Evolutionary conservation across 352 stramenopile genomes (phyloP).

Genomic region (Pythium myriotylum): DNA sequence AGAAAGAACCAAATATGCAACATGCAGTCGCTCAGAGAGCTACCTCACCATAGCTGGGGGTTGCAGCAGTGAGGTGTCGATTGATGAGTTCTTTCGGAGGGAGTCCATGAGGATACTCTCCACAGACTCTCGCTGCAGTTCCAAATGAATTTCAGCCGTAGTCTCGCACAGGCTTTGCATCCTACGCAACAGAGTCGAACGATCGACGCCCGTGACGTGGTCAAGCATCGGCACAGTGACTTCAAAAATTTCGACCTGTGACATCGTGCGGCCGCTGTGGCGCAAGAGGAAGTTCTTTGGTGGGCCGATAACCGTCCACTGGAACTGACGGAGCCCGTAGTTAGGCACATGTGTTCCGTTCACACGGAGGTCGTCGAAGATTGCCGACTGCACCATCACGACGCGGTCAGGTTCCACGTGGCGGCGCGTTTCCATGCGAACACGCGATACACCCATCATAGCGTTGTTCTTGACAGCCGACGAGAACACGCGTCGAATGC

Average conservation of each 20-base stretch:
- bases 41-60: neutral
- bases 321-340: conserved; percentile 21
- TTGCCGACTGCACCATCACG: conserved; percentile 19
- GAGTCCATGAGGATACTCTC: conserved; percentile 25
- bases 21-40: too few species aligned
- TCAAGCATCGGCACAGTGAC: conserved; percentile 20
- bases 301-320: conserved; percentile 21
- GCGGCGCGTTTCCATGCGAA: conserved; percentile 22
- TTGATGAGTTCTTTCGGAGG: neutral
- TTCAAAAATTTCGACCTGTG: conserved; percentile 21
- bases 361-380: conserved; percentile 13
- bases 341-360: neutral
- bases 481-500: conserved; percentile 16
- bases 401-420: conserved; percentile 14
- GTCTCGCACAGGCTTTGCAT: conserved; percentile 11
- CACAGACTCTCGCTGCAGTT: conserved; percentile 23
- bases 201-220: conserved; percentile 17
- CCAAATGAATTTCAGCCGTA: conserved; percentile 12
- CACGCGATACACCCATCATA: neutral
- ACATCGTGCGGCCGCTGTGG: conserved; percentile 13
- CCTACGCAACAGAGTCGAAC: neutral
- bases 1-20: too few species aligned
- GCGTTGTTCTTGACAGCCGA: conserved; percentile 6
- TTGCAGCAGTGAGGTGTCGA: conserved; percentile 8
- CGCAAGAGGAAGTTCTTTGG: conserved; percentile 12